phyloP scores from a whole-genome alignment of 2,329 filamentous ascomycete genomes.

The Aureobasidium zeae region DNA sequence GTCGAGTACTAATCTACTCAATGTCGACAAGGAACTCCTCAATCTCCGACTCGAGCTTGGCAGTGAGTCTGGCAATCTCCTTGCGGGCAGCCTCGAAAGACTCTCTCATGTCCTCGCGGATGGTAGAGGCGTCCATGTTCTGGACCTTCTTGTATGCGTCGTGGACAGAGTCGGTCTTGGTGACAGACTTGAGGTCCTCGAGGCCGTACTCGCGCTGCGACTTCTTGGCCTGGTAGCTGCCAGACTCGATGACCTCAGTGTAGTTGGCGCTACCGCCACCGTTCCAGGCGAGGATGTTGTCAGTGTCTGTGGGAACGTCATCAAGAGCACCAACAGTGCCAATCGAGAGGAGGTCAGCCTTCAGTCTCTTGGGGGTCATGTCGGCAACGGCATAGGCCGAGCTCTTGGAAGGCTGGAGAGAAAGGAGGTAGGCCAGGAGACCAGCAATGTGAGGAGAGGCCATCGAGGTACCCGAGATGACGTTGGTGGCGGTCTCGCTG shows the following conservation, averaged over 20 bases:
- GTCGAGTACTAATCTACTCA: neutral
- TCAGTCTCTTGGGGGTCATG: conserved; percentile 89
- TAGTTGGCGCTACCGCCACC: conserved; percentile 92
- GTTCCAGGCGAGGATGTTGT: conserved; percentile 98
- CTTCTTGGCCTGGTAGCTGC: conserved; percentile 55
- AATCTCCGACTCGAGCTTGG: conserved; percentile 40
- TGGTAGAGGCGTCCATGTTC: conserved; percentile 7
- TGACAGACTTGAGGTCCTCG: conserved; percentile 34
- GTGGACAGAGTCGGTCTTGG: conserved; percentile 8
- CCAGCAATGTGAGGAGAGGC: conserved; percentile 94
- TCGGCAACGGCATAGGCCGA: conserved; percentile 84
- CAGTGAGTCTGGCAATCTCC: conserved; percentile 29
- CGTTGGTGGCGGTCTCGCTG: conserved; percentile 92
- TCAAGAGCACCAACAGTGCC: conserved; percentile 68
- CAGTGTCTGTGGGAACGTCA: conserved; percentile 76
- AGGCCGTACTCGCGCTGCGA: conserved; percentile 34
- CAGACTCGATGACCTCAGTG: conserved; percentile 65
- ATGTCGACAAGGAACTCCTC: conserved; percentile 27
- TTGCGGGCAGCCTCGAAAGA: conserved; percentile 31
- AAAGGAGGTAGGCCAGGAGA: conserved; percentile 95
- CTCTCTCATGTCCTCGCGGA: conserved; percentile 22
- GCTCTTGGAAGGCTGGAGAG: conserved; percentile 80
- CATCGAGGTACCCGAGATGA: conserved; percentile 99
- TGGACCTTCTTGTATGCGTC: conserved; percentile 11
- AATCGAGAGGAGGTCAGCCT: conserved; percentile 75